Conservation (phyloP, 257 asterid species). For the Voacanga thouarsii region DNA sequence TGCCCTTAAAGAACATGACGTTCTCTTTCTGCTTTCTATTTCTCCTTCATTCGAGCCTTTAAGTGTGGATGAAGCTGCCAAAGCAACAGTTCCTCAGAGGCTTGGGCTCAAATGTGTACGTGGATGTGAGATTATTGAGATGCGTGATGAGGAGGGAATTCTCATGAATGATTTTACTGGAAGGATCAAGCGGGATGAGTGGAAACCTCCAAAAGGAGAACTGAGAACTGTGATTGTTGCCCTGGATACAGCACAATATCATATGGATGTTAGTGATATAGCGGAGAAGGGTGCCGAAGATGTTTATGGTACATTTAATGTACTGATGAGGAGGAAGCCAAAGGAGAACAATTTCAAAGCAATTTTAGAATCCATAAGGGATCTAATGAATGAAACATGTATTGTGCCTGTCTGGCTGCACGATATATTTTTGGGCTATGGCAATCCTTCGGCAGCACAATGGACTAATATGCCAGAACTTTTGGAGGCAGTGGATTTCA, state of each 20-base stretch:
- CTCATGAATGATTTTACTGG: constrained; percentile 99
- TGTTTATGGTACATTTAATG: constrained; percentile 78
- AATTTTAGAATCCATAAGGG: constrained; percentile 94
- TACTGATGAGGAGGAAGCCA: constrained; percentile 96
- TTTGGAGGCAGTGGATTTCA: constrained; percentile 79
- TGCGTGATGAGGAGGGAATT: constrained; percentile 93
- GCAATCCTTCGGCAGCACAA: constrained; percentile 94
- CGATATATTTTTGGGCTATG: constrained; percentile 97
- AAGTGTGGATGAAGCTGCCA: constrained; percentile 81
- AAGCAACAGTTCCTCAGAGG: constrained; percentile 85
- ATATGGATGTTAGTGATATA: constrained; percentile 94
- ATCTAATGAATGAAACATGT: constrained; percentile 98
- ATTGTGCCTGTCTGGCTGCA: constrained; percentile 98
- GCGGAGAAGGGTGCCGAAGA: constrained; percentile 93
- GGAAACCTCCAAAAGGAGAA: constrained; percentile 99
- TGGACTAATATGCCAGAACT: constrained; percentile 95
- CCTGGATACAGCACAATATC: constrained; percentile 95
- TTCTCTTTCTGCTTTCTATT: constrained; percentile 78
- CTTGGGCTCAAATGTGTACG: constrained; percentile 97
- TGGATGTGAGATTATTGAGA: constrained; percentile 95
- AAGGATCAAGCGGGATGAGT: constrained; percentile 91
- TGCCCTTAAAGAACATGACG: constrained; percentile 96
- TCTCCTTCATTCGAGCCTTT: constrained; percentile 91
- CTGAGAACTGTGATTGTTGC: constrained; percentile 89
- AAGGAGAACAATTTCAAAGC: constrained; percentile 99